Conservation (phyloP, 352 stramenopile genomes). For the Phytophthora sojae region DNA sequence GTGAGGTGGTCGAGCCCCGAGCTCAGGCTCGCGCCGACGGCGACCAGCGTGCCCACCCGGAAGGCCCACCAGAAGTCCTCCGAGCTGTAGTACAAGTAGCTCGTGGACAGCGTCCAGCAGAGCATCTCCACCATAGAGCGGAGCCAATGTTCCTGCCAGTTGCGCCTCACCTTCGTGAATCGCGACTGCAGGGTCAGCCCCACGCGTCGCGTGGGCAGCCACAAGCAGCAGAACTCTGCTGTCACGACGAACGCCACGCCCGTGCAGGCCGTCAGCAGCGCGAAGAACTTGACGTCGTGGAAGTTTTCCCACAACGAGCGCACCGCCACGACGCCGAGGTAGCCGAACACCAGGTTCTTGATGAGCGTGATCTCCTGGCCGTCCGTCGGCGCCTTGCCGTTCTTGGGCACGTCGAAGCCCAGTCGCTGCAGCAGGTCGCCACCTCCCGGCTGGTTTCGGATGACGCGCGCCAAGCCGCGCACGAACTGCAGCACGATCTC, state of each 20-base stretch:
- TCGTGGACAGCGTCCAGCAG: constrained; percentile 64
- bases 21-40: constrained; percentile 56
- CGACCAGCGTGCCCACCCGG: constrained; percentile 62
- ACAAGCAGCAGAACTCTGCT: constrained; percentile 83
- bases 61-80: constrained; percentile 61
- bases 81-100: constrained; percentile 67
- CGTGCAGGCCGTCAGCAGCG: constrained; percentile 66
- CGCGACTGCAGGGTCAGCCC: constrained; percentile 79
- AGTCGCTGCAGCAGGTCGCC: constrained; percentile 62
- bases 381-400: constrained; percentile 72
- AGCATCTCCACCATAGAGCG: constrained; percentile 73
- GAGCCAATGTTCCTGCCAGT: constrained; percentile 63
- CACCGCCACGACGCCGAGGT: constrained; percentile 69
- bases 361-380: constrained; percentile 75
- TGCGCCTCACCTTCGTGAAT: constrained; percentile 64
- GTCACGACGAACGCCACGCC: constrained; percentile 78
- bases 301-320: constrained; percentile 73
- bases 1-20: constrained; percentile 66
- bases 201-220: constrained; percentile 74
- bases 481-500: constrained; percentile 79
- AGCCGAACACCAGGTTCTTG: constrained; percentile 84
- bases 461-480: constrained; percentile 63
- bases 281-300: constrained; percentile 79
- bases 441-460: constrained; percentile 74
- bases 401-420: constrained; percentile 77